A percentile compares a stretch with the other conserved stretches of the same genome.
Conservation (phyloP, 805 yeast species). For the Candida tibetensis region DNA sequence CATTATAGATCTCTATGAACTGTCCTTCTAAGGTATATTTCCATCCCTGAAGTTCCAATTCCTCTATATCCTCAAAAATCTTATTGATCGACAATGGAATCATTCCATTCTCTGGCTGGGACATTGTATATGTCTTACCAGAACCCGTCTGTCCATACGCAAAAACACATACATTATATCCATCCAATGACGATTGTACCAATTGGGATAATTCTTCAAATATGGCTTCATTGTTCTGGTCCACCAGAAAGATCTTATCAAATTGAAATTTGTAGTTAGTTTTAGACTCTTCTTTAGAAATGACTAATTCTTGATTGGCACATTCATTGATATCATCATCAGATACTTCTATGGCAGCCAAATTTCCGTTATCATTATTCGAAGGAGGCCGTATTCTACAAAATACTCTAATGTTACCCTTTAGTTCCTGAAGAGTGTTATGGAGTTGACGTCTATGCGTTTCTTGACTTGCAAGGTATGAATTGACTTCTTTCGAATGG, state of each 20-base stretch:
- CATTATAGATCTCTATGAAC: slow-evolving; percentile 88
- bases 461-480: slow-evolving; percentile 49
- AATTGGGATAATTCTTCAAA: slow-evolving; percentile 85
- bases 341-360: slow-evolving; percentile 16
- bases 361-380: slow-evolving; percentile 5
- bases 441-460: slow-evolving; percentile 60
- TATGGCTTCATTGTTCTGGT: slow-evolving; percentile 54
- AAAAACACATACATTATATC: slow-evolving; percentile 87
- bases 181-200: slow-evolving; percentile 76
- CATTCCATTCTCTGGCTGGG: slow-evolving; percentile 66
- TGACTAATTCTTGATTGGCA: slow-evolving; percentile 33
- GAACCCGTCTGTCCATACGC: slow-evolving; percentile 96
- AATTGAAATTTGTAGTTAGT: slow-evolving; percentile 51
- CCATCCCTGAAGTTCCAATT: slow-evolving; percentile 59
- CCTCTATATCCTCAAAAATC: slow-evolving; percentile 57
- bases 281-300: slow-evolving; percentile 19
- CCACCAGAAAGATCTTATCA: slow-evolving; percentile 70
- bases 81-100: slow-evolving; percentile 72
- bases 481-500: slow-evolving; percentile 15
- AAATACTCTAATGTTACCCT: slow-evolving; percentile 89
- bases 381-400: slow-evolving; percentile 75
- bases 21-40: slow-evolving; percentile 61
- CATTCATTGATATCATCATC: slow-evolving; percentile 30
- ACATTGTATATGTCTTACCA: slow-evolving; percentile 93
- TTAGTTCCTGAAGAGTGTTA: slow-evolving; percentile 74